Base-by-base conservation (phyloP, 192 early-diverging fungal genomes). In the Spizellomyces punctatus region DNA sequence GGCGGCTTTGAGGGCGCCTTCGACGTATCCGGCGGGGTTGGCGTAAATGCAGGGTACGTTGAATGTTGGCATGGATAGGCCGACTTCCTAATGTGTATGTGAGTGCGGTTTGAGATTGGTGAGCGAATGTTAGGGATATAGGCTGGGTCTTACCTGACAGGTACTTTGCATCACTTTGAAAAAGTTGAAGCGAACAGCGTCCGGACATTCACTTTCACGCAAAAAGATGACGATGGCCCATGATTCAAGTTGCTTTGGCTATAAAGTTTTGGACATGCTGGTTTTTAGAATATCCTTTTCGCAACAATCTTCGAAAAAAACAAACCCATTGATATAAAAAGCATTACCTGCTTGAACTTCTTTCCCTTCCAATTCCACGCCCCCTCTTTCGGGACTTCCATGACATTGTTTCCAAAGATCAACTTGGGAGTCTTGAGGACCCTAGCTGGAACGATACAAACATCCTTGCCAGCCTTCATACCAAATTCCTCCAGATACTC, bases 311-410 rank as follows among this genome's bases (percentile, higher is more conserved):
- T 36, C 27, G 27, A 0, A 0, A 36, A 36, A 36, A 36, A 36
- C n/a, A n/a, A n/a, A n/a, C n/a, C n/a, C n/a, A n/a, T n/a, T n/a
- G n/a, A n/a, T n/a, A n/a, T n/a, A n/a, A n/a, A n/a, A n/a, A n/a
- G n/a, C n/a, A n/a, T n/a, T n/a, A 17, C 64, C 0, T 61, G 54
- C 44, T 36, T 17, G 52, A 75, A 44, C 64, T 49, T 74, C 21
- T 78, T 70, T 50, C 78, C 76, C 5, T 58, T 36, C 58, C 78
- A 44, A 60, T 78, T 77, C 76, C 76, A 77, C 27, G 76, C 65
- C 17, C 76, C 76, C 17, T 77, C 76, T 14, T 47, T 14, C 44
- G 73, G 73, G 10, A 10, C 22, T 74, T 73, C 58, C 22, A 42
- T 17, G 16, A 69, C 61, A 17, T 14, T 36, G 0, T n/a, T 12